A percentile compares a stretch with the other conserved stretches of the same genome.
Conservation (phyloP, 495 filamentous ascomycete species). For the Talaromyces trachyspermus region DNA sequence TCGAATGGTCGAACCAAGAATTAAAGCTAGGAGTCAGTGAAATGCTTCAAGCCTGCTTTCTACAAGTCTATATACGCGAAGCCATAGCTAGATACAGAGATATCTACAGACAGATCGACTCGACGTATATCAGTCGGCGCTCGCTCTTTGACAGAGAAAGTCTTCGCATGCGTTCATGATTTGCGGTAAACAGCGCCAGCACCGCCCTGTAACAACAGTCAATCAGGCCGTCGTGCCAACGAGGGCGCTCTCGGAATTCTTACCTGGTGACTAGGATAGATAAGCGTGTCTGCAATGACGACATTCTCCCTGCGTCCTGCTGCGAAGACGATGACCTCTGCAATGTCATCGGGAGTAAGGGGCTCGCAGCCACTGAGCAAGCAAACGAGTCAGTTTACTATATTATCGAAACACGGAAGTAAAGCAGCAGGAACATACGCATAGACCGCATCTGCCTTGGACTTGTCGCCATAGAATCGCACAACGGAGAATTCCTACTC, state of each 20-base stretch:
- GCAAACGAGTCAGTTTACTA: neutral
- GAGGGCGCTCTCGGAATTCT: slow-evolving; percentile 7
- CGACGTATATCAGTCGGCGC: too few relatives aligned
- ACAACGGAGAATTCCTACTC: slow-evolving; percentile 84
- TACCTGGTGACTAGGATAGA: slow-evolving; percentile 92
- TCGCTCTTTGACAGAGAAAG: too few relatives aligned
- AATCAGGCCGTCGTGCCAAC: neutral
- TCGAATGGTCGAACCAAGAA: too few relatives aligned
- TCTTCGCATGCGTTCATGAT: neutral
- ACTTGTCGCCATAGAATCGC: slow-evolving; percentile 85
- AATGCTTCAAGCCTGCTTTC: too few relatives aligned
- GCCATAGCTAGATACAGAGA: too few relatives aligned
- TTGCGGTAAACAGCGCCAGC: neutral
- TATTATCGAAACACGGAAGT: too few relatives aligned
- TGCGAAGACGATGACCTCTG: slow-evolving; percentile 87
- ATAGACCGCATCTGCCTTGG: slow-evolving; percentile 94
- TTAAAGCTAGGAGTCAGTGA: too few relatives aligned
- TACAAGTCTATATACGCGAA: too few relatives aligned
- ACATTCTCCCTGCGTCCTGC: slow-evolving; percentile 89
- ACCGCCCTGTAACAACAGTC: neutral
- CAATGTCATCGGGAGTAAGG: slow-evolving; percentile 91
- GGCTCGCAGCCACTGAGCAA: slow-evolving; percentile 66
- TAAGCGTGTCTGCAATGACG: slow-evolving; percentile 82
- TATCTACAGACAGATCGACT: too few relatives aligned
- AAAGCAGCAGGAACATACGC: slow-evolving; percentile 47